Percentiles rank a stretch among this genome's conserved stretches.
Conservation (phyloP, 2,329 filamentous ascomycete genomes). For the Bipolaris oryzae region DNA sequence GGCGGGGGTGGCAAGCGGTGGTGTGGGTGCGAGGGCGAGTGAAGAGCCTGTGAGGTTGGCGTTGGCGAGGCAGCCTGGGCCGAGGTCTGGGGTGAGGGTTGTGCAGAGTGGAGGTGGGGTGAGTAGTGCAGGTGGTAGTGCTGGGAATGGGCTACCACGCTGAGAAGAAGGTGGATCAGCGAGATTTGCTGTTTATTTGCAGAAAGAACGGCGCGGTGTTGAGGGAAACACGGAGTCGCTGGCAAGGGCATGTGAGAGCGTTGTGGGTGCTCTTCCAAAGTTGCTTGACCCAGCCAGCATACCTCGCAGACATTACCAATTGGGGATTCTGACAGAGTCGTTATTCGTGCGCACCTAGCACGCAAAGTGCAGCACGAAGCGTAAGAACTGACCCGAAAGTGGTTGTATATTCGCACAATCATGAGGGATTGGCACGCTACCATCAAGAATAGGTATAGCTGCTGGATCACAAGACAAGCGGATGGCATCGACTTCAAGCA, state of each 20-base stretch:
- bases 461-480: neutral
- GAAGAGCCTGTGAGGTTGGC: conserved; percentile 41
- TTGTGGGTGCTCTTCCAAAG: neutral
- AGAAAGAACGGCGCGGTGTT: no score
- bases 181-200: neutral
- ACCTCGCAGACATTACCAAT: no score
- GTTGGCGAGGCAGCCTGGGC: conserved; percentile 41
- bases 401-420: neutral
- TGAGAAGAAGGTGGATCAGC: conserved; percentile 18
- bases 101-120: conserved; percentile 14
- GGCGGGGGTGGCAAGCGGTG: conserved; percentile 14
- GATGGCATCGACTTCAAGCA: neutral
- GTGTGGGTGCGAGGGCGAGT: conserved; percentile 11
- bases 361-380: neutral
- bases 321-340: neutral
- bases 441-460: neutral
- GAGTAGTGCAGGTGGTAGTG: conserved; percentile 15
- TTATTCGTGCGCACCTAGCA: neutral
- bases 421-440: neutral
- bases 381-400: neutral
- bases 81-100: conserved; percentile 20
- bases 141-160: conserved; percentile 44
- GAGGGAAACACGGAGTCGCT: neutral
- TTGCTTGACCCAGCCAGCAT: neutral
- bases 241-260: neutral